Base-by-base conservation (phyloP, 2,329 filamentous ascomycete species). In the Hypoxylon sp. region DNA sequence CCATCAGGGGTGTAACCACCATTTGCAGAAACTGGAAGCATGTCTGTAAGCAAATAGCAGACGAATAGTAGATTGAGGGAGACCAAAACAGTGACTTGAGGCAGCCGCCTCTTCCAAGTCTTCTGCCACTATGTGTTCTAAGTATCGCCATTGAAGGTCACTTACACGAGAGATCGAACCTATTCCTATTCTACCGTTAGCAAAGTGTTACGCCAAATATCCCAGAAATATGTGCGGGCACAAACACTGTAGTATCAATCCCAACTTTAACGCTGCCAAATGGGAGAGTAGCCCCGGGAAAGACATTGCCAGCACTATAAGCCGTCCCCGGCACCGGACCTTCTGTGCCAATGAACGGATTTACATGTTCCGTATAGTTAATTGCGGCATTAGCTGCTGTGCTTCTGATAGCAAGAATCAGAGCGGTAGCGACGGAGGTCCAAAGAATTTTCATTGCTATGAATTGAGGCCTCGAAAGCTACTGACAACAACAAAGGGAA, bases 301-400 rank as follows among this genome's bases (percentile, higher is more conserved):
- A 84, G 34, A 82, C 78, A 69, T 84, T 81, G 0, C 82, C 82
- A 19, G 80, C 80, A 58, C 81, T 71, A 61, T 80, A 83, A 0
- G 81, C 80, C 11, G 79, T 78, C 7, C 83, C 82, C 3, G 81
- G 78, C 2, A 79, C 76, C 0, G 81, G 80, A 0, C 84, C 83
- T 68, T 84, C 81, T 11, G 82, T 81, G 1, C 84, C 84, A 49
- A 86, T 83, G 60, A 86, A 84, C 0, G 80, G 82, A 65, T 86
- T 84, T 6, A 86, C 84, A 76, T 82, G 81, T 66, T 80, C 70
- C 0, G 80, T 60, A 10, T 63, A 70, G 55, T 74, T 70, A 28
- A 63, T 49, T 11, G 59, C 52, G 3, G 49, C 17, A n/a, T 13
- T 28, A 13, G 34, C 45, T 19, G n/a, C 17, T 1, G 36, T 25